Base-by-base conservation (phyloP, 2,329 filamentous ascomycete species). In the Penicillium freii region DNA sequence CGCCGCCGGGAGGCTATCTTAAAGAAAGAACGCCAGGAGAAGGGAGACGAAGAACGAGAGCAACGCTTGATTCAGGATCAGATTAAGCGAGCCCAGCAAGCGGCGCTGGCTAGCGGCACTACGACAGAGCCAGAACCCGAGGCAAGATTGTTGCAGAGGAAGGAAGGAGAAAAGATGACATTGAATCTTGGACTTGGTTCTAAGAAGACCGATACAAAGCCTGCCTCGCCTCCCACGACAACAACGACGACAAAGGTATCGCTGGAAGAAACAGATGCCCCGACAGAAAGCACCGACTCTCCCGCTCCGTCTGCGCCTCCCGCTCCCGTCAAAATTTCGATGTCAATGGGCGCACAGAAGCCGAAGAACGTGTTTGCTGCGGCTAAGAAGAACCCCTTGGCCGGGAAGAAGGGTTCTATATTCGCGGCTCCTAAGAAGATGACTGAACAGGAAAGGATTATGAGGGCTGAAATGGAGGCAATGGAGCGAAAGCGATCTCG, bases 21-120 rank as follows among this genome's bases (percentile, higher is more conserved):
- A 64, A 87, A 88, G 70, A 93, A 91, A 73, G 92, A 97, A 73
- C 84, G 89, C 54, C 87, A 92, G 74, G 92, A 97, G 67, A 90
- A 90, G 65, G 91, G 92, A 2, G 92, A 97, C 66, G 93, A 97
- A 72, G 90, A 95, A 75, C 78, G 91, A 48, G 92, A 97, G 76
- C 88, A 93, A 75, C 85, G 84, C 69, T 81, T 92, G 78, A 87
- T 99, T 44, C 83, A 84, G 67, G 89, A 91, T 70, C 94, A 97
- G 80, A 90, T 97, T 48, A 84, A 85, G 72, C 81, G 89, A 57
- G 92, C 92, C 2, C 82, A 86, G 66, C 82, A 86, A 66, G 83
- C 84, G 49, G 83, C 81, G 4, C 81, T 40, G 2, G 56, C 58
- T 3, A 52, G 82, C 56, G 17, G 82, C 55, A 40, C 39, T 27